Evolutionary conservation across 1,284 basidiomycete genomes (phyloP).

Genomic region (Hypsizygus ulmarius): DNA sequence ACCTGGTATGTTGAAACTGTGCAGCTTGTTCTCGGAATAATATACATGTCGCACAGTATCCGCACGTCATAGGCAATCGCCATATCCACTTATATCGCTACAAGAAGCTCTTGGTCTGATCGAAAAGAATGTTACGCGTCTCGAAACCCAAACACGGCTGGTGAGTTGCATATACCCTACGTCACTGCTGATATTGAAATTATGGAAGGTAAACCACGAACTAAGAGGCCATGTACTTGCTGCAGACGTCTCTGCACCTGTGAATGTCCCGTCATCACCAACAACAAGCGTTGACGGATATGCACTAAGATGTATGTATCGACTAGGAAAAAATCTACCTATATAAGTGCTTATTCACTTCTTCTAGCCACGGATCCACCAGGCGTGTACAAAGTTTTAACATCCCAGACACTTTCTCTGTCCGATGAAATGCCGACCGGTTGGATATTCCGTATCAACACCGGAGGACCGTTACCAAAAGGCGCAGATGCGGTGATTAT

Average conservation of each 20-base stretch:
- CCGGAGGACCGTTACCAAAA: slow-evolving; percentile 71
- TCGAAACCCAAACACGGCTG: slow-evolving; percentile 36
- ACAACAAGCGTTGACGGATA: slow-evolving; percentile 91
- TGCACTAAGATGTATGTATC: slow-evolving; percentile 62
- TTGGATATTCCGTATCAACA: slow-evolving; percentile 74
- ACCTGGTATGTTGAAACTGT: slow-evolving; percentile 45
- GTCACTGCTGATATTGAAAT: slow-evolving; percentile 4
- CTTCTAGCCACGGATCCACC: slow-evolving; percentile 53
- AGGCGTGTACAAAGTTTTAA: slow-evolving; percentile 72
- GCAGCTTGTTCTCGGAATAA: slow-evolving; percentile 6
- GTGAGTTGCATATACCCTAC: slow-evolving; percentile 29
- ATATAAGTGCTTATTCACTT: no score
- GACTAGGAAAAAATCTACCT: not conserved
- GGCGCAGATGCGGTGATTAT: slow-evolving; percentile 83
- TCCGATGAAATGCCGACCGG: slow-evolving; percentile 44
- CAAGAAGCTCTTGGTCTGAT: slow-evolving; percentile 63
- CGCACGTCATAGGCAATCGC: slow-evolving; percentile 68
- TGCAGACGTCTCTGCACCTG: slow-evolving; percentile 65
- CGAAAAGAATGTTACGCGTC: slow-evolving; percentile 44
- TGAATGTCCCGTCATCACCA: slow-evolving; percentile 57
- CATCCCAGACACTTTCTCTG: slow-evolving; percentile 47
- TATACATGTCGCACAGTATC: slow-evolving; percentile 44
- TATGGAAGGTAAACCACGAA: slow-evolving; percentile 47
- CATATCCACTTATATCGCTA: slow-evolving; percentile 71
- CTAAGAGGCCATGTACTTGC: slow-evolving; percentile 72